phyloP scores from a whole-genome alignment of 148 eudicot species.

The Spergularia marina region DNA sequence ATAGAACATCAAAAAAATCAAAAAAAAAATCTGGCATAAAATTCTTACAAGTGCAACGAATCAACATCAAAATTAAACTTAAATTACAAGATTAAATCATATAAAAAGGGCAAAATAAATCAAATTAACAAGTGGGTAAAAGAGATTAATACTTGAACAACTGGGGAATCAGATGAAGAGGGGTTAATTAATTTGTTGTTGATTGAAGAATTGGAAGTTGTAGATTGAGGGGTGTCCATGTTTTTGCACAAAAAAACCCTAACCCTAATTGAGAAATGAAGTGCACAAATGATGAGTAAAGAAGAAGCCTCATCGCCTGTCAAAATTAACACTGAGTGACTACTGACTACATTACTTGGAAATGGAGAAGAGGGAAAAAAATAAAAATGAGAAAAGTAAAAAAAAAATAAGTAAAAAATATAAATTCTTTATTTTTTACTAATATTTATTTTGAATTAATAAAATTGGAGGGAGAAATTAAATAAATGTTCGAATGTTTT shows the following conservation, averaged over 20 bases:
- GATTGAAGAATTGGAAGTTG: slow-evolving; percentile 22
- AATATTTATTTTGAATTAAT: slow-evolving; percentile 2
- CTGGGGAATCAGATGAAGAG: slow-evolving; percentile 28
- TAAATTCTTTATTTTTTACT: neutral
- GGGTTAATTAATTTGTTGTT: slow-evolving; percentile 27
- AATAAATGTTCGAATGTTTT: neutral
- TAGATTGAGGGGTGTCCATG: slow-evolving; percentile 34
- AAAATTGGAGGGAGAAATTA: slow-evolving; percentile 25
- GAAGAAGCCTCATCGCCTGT: slow-evolving; percentile 20
- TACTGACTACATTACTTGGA: neutral
- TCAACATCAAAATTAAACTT: neutral
- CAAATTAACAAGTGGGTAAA: no score
- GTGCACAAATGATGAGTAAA: neutral
- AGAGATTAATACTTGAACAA: slow-evolving; percentile 28
- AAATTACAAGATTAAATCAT: neutral
- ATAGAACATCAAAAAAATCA: neutral
- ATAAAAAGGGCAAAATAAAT: neutral
- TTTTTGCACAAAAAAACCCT: slow-evolving; percentile 15
- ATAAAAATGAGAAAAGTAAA: neutral
- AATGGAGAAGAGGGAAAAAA: no score
- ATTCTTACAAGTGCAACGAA: neutral
- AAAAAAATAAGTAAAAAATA: neutral
- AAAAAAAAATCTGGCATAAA: neutral
- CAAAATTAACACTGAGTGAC: neutral
- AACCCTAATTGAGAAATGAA: slow-evolving; percentile 13